phyloP scores from a whole-genome alignment of 148 eudicot species.

The Suaeda aralocaspica region DNA sequence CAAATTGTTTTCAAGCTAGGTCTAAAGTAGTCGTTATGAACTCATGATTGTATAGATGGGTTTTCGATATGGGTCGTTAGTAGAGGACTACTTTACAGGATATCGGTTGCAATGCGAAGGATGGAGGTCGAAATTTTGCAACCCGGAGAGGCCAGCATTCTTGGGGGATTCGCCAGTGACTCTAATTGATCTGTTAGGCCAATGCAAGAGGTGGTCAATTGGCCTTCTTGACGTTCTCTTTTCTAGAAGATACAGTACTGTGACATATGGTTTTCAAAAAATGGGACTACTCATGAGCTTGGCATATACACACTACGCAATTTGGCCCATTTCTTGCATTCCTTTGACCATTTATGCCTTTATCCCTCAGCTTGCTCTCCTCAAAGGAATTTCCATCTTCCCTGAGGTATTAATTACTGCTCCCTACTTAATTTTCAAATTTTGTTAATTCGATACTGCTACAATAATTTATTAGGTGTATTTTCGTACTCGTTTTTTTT shows the following conservation, averaged over 20 bases:
- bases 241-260: conserved; percentile 33
- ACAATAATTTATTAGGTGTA: too few relatives aligned
- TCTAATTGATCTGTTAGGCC: conserved; percentile 40
- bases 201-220: conserved; percentile 47
- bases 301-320: conserved; percentile 33
- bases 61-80: conserved; percentile 58
- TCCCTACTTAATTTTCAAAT: too few relatives aligned
- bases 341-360: conserved; percentile 52
- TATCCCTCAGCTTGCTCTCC: conserved; percentile 57
- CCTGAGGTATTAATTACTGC: conserved; percentile 48
- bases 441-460: too few relatives aligned
- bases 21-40: too few relatives aligned
- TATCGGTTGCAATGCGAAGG: conserved; percentile 52
- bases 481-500: too few relatives aligned
- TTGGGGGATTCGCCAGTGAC: conserved; percentile 50
- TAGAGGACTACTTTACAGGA: conserved; percentile 55
- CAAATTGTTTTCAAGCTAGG: too few relatives aligned
- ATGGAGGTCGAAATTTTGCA: conserved; percentile 48
- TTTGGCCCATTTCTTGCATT: conserved; percentile 39
- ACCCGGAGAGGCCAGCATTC: conserved; percentile 51
- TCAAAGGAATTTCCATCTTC: conserved; percentile 44
- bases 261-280: conserved; percentile 36
- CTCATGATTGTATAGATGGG: conserved; percentile 47
- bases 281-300: conserved; percentile 44
- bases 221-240: conserved; percentile 55